Evolutionary conservation across 495 filamentous ascomycete species (phyloP), one percentile per base, ranked within the genome.

Genomic region (Penicillium cinerascens): DNA sequence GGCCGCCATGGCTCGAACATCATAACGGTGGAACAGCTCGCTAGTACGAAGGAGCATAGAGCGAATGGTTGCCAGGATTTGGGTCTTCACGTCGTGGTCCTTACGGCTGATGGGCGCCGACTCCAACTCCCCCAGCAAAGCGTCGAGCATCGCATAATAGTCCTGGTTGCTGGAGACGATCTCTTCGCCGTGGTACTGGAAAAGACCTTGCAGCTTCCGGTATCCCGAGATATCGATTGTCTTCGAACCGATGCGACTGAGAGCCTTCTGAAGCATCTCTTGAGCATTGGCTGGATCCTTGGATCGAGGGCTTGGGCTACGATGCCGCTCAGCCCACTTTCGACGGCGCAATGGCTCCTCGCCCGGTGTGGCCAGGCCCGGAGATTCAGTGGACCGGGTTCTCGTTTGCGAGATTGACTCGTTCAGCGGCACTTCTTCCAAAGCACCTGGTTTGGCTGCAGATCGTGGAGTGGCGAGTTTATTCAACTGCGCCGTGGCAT

Each of bases 161-260:
- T 79, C 77, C 47, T 70, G 66, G 42, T 77, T 73, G 18, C 73
- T 69, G 33, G 71, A 60, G 63, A 82, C 84, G 42, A 87, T 78
- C 39, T 79, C 72, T 27, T 74, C 55, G 41, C 61, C 67, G 16
- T 84, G 84, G 54, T 85, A 84, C 47, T 87, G 82, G 56, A 92
- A 85, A 51, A 96, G 78, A 22, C 83, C 79, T 65, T 95, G 92
- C 9, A 97, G 69, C 53, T 93, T 91, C 44, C 92, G 85, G 71
- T 96, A 95, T 46, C 88, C 90, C 56, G 91, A 87, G 5, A 90
- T 87, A 60, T 96, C 91, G 33, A 96, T 80, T 6, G 80, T 82
- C 54, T 81, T 78, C 9, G 81, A 79, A 29, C 80, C 82, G 46
- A 96, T 82, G 26, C 87, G 85, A 18, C 79, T 73, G 55, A 95